Percentiles rank a stretch among this genome's conserved stretches.
Evolutionary conservation across 441 rosid species (phyloP).

Genomic region (Populus tomentosa): DNA sequence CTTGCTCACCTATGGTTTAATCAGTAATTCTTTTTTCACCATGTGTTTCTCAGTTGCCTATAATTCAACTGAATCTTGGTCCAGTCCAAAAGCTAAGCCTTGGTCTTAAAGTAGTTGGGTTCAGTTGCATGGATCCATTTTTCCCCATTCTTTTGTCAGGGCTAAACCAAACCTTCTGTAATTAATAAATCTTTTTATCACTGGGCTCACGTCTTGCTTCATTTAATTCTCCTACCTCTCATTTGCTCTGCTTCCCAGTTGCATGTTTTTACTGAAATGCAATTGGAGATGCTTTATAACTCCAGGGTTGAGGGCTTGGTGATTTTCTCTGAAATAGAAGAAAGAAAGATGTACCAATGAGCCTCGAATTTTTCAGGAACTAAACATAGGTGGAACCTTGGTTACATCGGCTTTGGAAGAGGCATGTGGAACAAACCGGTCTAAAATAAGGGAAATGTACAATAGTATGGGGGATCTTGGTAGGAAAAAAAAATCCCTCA

Average conservation of each 20-base stretch:
- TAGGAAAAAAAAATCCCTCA: constrained; percentile 21
- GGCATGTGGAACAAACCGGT: constrained; percentile 71
- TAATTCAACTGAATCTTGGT: no score
- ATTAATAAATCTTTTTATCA: background rate
- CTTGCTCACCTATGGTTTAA: no score
- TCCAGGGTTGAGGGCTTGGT: background rate
- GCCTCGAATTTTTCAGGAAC: constrained; percentile 45
- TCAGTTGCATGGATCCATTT: background rate
- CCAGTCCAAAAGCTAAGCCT: no score
- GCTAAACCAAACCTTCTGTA: background rate
- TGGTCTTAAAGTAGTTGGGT: background rate
- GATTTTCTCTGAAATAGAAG: background rate
- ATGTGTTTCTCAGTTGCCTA: no score
- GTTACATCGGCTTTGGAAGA: constrained; percentile 77
- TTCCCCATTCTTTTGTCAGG: background rate
- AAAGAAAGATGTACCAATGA: constrained; percentile 4
- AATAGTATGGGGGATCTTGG: constrained; percentile 81
- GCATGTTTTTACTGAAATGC: constrained; percentile 1
- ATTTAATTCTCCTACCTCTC: background rate
- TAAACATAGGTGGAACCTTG: constrained; percentile 79
- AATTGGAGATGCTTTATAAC: constrained; percentile 11
- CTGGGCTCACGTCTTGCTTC: background rate
- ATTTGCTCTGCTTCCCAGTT: background rate
- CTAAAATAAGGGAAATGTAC: constrained; percentile 74
- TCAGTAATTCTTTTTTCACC: no score